Conservation (phyloP, 768 basidiomycete genomes). For the Nidula microcarpa region DNA sequence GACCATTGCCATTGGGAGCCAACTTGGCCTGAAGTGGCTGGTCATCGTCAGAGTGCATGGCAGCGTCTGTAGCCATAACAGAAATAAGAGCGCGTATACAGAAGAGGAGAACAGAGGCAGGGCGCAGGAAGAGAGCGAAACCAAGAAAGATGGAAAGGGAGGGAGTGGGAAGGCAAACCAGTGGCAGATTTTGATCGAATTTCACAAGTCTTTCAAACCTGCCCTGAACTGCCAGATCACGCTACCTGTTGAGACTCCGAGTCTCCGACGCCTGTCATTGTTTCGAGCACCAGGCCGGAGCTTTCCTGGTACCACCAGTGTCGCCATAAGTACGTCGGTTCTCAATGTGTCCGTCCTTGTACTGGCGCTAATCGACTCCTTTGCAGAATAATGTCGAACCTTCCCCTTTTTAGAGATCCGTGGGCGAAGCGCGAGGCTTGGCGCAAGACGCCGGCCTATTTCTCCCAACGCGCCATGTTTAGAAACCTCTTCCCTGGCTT, state of each 20-base stretch:
- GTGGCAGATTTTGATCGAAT: conserved; percentile 13
- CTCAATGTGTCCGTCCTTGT: not conserved
- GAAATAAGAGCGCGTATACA: conserved; percentile 4
- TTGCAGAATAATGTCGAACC: conserved; percentile 49
- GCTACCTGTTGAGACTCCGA: conserved; percentile 11
- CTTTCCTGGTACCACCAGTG: not conserved
- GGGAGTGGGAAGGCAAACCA: conserved; percentile 12
- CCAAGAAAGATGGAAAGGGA: not conserved
- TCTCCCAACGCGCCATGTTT: conserved; percentile 85
- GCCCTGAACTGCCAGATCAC: conserved; percentile 53
- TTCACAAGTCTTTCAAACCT: conserved; percentile 43
- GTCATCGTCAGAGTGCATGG: not conserved
- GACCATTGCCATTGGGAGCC: conserved; percentile 28
- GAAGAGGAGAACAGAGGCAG: not conserved
- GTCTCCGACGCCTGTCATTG: conserved; percentile 1
- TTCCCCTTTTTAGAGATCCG: conserved; percentile 84
- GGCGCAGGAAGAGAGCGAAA: conserved; percentile 3
- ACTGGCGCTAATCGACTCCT: not conserved
- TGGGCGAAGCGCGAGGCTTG: conserved; percentile 94
- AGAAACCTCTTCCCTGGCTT: conserved; percentile 91
- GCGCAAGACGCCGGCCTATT: conserved; percentile 88
- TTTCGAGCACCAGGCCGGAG: conserved; percentile 1
- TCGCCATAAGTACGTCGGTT: not conserved
- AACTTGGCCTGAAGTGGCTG: not conserved
- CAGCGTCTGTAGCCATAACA: not conserved